Percentiles rank a stretch among this genome's conserved stretches.
These are phyloP conservation scores for Jasminum sambac DNA, from an alignment of 257 asterid genomes.

Conservation along the genomic window DNA sequence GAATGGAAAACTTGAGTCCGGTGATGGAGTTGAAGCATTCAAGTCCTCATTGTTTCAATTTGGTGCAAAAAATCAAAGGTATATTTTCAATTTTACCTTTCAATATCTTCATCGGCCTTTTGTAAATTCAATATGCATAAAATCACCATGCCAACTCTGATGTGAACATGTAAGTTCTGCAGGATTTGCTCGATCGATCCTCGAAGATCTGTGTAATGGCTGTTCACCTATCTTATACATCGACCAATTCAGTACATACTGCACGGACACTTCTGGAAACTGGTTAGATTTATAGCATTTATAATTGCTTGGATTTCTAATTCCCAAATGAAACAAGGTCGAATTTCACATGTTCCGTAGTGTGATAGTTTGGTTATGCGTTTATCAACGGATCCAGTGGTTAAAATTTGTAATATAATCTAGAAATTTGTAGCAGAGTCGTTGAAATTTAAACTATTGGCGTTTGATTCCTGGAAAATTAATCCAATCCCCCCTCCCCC, in stretches of 20 bases:
- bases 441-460: background rate
- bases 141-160: background rate
- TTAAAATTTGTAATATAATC: background rate
- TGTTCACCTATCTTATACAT: constrained; percentile 52
- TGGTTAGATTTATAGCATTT: constrained; percentile 38
- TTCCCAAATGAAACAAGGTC: background rate
- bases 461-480: background rate
- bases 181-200: constrained; percentile 68
- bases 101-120: background rate
- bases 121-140: background rate
- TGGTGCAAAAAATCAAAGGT: constrained; percentile 61
- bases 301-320: background rate
- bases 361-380: background rate
- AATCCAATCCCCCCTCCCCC: background rate
- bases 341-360: background rate
- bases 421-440: background rate
- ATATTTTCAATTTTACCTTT: background rate
- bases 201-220: constrained; percentile 53
- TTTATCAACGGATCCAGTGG: background rate
- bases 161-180: constrained; percentile 8
- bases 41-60: constrained; percentile 33
- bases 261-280: constrained; percentile 57
- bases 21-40: constrained; percentile 59
- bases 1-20: background rate
- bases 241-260: constrained; percentile 69